Conservation (phyloP, 805 yeast species). For the Starmera caribaea region DNA sequence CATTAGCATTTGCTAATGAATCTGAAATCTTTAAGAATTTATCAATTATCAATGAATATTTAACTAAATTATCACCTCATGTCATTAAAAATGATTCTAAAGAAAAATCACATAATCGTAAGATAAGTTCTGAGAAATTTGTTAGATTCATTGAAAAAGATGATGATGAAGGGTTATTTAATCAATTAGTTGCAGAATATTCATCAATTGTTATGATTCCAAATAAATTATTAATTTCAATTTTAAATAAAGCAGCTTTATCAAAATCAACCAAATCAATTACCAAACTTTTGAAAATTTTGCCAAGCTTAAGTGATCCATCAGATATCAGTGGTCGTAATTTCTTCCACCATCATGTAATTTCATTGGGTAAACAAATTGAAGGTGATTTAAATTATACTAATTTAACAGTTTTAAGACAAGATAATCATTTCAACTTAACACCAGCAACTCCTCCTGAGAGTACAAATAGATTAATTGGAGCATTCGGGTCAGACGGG, state of each 20-base stretch:
- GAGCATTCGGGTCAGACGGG: slow-evolving; percentile 56
- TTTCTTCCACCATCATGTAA: slow-evolving; percentile 76
- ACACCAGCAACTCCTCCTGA: slow-evolving; percentile 46
- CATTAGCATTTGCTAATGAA: slow-evolving; percentile 73
- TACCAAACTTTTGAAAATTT: slow-evolving; percentile 39
- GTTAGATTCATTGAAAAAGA: slow-evolving; percentile 27
- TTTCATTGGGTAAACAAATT: slow-evolving; percentile 63
- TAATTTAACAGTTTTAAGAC: slow-evolving; percentile 3
- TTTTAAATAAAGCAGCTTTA: slow-evolving; percentile 58
- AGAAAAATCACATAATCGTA: slow-evolving; percentile 2
- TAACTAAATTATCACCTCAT: slow-evolving; percentile 43
- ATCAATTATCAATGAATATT: slow-evolving; percentile 37
- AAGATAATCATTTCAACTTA: slow-evolving; percentile 9
- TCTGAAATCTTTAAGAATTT: slow-evolving; percentile 44
- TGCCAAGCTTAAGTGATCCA: slow-evolving; percentile 48
- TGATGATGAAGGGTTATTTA: slow-evolving; percentile 33
- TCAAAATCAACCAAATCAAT: slow-evolving; percentile 48
- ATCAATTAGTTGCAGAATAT: slow-evolving; percentile 31
- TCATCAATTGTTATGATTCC: slow-evolving; percentile 42
- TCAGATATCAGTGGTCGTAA: slow-evolving; percentile 75
- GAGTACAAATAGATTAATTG: slow-evolving; percentile 35
- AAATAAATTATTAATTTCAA: slow-evolving; percentile 43
- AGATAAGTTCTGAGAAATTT: slow-evolving; percentile 14
- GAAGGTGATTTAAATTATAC: slow-evolving; percentile 10
- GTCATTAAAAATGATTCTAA: slow-evolving; percentile 9